A percentile compares a stretch with the other conserved stretches of the same genome.
Evolutionary conservation across 2,329 filamentous ascomycete genomes (phyloP).

Genomic region (Cryphonectria nitschkei): DNA sequence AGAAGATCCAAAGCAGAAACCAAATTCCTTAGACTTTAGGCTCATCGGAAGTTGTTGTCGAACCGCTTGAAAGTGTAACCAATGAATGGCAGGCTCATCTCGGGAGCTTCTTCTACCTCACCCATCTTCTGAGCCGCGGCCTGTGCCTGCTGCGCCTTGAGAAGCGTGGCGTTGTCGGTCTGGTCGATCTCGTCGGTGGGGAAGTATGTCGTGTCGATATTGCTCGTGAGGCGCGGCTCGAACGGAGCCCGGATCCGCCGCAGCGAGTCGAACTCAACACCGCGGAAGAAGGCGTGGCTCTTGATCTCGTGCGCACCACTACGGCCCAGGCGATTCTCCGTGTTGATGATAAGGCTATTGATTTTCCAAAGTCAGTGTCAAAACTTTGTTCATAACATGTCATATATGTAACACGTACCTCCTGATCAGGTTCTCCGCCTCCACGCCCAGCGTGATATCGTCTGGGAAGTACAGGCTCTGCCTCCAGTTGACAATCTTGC

Average conservation of each 20-base stretch:
- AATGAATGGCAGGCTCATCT: slow-evolving; percentile 95
- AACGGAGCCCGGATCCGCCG: slow-evolving; percentile 94
- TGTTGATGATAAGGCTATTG: slow-evolving; percentile 87
- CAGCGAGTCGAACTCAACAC: slow-evolving; percentile 91
- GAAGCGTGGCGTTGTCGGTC: slow-evolving; percentile 85
- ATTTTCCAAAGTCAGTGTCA: not conserved
- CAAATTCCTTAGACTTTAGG: not conserved
- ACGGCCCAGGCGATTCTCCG: slow-evolving; percentile 87
- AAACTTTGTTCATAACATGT: slow-evolving; percentile 17
- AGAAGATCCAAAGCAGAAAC: not conserved
- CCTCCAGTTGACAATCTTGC: slow-evolving; percentile 99
- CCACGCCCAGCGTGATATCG: slow-evolving; percentile 75
- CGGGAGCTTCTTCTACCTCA: slow-evolving; percentile 75
- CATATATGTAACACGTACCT: slow-evolving; percentile 59
- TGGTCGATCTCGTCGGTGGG: slow-evolving; percentile 98
- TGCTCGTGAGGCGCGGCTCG: slow-evolving; percentile 89
- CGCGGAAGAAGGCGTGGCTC: slow-evolving; percentile 92
- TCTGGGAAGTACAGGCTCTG: slow-evolving; percentile 96
- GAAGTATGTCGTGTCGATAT: slow-evolving; percentile 98
- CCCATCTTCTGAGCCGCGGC: slow-evolving; percentile 38
- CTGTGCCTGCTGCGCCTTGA: slow-evolving; percentile 80
- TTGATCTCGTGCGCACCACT: slow-evolving; percentile 92
- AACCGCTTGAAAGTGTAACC: slow-evolving; percentile 99
- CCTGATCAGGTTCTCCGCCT: slow-evolving; percentile 90
- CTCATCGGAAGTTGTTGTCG: slow-evolving; percentile 67